These are phyloP conservation scores for Cryphonectria parasitica DNA, from an alignment of 2,329 filamentous ascomycete genomes.

Conservation along the genomic window DNA sequence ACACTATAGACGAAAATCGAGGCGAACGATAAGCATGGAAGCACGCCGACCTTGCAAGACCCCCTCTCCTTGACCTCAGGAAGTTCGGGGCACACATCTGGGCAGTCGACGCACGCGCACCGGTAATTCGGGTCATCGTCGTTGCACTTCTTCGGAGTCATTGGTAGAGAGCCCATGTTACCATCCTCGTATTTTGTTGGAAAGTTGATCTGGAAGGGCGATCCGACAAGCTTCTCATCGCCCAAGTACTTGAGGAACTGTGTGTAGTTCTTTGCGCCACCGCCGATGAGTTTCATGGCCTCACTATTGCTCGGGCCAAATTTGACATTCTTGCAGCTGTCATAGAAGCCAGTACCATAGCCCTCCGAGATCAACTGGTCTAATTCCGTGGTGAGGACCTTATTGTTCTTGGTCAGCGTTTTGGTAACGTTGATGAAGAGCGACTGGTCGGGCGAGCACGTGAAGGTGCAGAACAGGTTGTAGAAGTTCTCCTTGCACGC, in stretches of 20 bases:
- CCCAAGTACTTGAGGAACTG: slow-evolving; percentile 90
- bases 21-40: slow-evolving; percentile 94
- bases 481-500: slow-evolving; percentile 99
- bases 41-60: slow-evolving; percentile 78
- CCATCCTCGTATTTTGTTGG: slow-evolving; percentile 65
- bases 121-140: slow-evolving; percentile 83
- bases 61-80: slow-evolving; percentile 72
- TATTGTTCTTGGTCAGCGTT: slow-evolving; percentile 63
- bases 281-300: slow-evolving; percentile 95
- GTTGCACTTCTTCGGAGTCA: slow-evolving; percentile 84
- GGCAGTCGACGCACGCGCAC: slow-evolving; percentile 94
- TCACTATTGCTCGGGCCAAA: slow-evolving; percentile 92
- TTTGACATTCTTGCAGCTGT: slow-evolving; percentile 99
- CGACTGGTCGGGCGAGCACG: slow-evolving; percentile 95
- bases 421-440: slow-evolving; percentile 91
- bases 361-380: slow-evolving; percentile 85
- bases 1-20: slow-evolving; percentile 85
- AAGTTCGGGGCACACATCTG: slow-evolving; percentile 79
- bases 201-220: slow-evolving; percentile 98
- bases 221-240: slow-evolving; percentile 87
- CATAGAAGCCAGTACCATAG: slow-evolving; percentile 86
- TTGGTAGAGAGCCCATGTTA: slow-evolving; percentile 72
- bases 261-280: slow-evolving; percentile 87
- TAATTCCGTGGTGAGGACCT: slow-evolving; percentile 78
- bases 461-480: slow-evolving; percentile 97